Base-by-base conservation (phyloP, 371 early-diverging fungal species). In the Conidiobolus incongruus region DNA sequence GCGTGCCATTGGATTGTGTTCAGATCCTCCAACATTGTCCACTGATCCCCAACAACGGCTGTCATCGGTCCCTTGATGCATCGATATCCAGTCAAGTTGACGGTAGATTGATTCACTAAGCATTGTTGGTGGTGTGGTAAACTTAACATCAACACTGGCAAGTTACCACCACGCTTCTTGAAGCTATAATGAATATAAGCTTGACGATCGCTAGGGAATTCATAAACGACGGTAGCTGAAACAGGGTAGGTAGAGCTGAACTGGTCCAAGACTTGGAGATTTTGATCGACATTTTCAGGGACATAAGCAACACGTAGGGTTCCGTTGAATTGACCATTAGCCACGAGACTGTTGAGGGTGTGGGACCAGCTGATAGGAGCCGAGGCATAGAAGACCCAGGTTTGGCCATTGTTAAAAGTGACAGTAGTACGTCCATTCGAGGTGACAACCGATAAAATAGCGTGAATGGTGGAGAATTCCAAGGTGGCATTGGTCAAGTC, bases 31-130 rank as follows among this genome's bases (percentile, higher is more conserved):
- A 48, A 35, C n/a, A 77, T 45, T 5, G 54, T 58, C 72, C 81
- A 80, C 2, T 46, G 46, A 31, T 63, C 53, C 2, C 78, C 74
- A 0, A 58, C 41, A 0, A 78, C 67, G 0, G 75, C 77, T 1
- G 58, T 52, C 71, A 81, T 66, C 20, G 60, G 47, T 1, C 82
- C 82, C 49, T 80, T 80, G 30, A 73, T 55, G 23, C 51, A 16
- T 65, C 59, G 22, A 66, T 72, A 48, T 47, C 52, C 11, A 62
- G 40, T 2, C 29, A 41, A 7, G 66, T 36, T n/a, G 20, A 58
- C 51, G 23, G 45, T 20, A 39, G 51, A 24, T 3, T 38, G 42
- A 45, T 52, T 47, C 15, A 35, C 40, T 38, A 79, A 44, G 0
- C 61, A 44, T 0, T 55, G 38, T 2, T 58, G 33, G 34, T 76